Evolutionary conservation across 495 filamentous ascomycete species (phyloP), one percentile per base, ranked within the genome.

Genomic region (Tuber umbilicatum): DNA sequence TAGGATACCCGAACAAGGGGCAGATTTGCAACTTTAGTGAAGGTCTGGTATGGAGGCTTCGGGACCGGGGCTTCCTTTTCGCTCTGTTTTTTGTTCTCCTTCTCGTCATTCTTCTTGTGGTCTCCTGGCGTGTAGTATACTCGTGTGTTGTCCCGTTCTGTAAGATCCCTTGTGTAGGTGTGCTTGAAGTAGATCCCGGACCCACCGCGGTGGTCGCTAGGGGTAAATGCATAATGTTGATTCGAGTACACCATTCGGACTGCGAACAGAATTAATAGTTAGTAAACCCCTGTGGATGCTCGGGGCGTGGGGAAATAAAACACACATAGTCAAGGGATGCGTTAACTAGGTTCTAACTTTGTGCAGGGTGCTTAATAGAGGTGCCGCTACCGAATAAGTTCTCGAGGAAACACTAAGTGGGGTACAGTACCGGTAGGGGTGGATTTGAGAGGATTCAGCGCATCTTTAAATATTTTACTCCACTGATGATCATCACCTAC

Each of bases 1-100:
- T 84, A 86, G 45, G 85, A 75, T 67, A 89, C 82, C 7, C 83
- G 79, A 6, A 89, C 81, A 39, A 87, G 86, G 17, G 89, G 89
- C 5, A 91, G 85, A 75, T 88, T 89, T 70, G 40, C 68, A 6
- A 55, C 23, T 55, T n/a, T 9, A 14, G 50, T 27, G n/a, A 55
- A 23, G 50, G 50, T 27, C 50, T 27, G 50, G 50, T 0, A 55
- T 55, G 23, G 2, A 12, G 50, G 50, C n/a, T 55, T 55, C 9
- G 16, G 12, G 23, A 9, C 9, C 1, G 23, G 4, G 50, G 9
- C 23, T 27, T 27, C 50, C 50, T 50, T 50, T 9, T n/a, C 21
- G 21, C 10, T 50, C 12, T 2, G 5, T 10, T n/a, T n/a, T n/a
- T n/a, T 0, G 19, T n/a, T n/a, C 47, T 6, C 47, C 47, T 55